A percentile compares a stretch with the other conserved stretches of the same genome.
Conservation (phyloP, 176 grass and related monocot genomes). For the Tillandsia leiboldiana region DNA sequence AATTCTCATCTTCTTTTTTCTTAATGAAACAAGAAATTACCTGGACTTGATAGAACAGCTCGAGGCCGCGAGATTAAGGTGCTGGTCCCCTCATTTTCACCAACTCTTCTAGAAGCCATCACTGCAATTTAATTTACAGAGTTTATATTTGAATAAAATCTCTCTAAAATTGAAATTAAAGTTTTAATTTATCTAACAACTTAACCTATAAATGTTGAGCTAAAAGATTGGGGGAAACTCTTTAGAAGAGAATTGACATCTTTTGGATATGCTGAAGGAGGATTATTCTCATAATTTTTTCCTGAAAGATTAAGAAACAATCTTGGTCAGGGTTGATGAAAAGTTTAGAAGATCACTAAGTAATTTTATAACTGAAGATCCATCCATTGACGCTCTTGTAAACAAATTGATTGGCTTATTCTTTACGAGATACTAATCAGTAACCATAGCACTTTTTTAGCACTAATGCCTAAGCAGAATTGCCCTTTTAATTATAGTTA, state of each 20-base stretch:
- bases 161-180: constrained; percentile 3
- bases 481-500: too few species aligned
- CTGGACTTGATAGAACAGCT: constrained; percentile 37
- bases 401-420: background rate
- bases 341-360: background rate
- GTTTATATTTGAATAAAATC: constrained; percentile 2
- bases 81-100: constrained; percentile 1
- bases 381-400: background rate
- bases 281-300: constrained; percentile 20
- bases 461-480: too few species aligned
- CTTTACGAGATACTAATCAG: background rate
- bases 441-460: background rate
- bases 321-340: background rate
- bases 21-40: constrained; percentile 9
- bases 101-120: background rate
- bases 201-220: constrained; percentile 11
- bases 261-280: constrained; percentile 12
- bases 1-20: too few species aligned
- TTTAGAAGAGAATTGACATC: constrained; percentile 5
- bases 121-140: constrained; percentile 4
- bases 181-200: background rate
- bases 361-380: background rate
- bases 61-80: constrained; percentile 25
- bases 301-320: constrained; percentile 10
- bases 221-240: constrained; percentile 5